phyloP scores from a whole-genome alignment of 352 stramenopile genomes.

The Phytophthora europaea region DNA sequence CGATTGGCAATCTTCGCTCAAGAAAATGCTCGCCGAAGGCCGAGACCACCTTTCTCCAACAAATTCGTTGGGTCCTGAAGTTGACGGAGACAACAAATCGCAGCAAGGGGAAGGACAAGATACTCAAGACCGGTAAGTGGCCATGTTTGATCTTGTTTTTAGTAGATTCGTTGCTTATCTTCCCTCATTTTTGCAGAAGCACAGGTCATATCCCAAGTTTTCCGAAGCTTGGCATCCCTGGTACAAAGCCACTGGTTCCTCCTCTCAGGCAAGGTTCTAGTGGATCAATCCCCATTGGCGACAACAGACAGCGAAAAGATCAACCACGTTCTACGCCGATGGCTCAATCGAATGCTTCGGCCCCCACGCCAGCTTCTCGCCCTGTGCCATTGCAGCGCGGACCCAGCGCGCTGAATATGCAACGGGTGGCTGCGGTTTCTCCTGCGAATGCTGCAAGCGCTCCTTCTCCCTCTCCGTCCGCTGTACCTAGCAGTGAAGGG shows the following conservation, averaged over 20 bases:
- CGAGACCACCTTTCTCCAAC: conserved; percentile 26
- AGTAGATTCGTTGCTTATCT: background rate
- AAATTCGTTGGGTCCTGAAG: conserved; percentile 6
- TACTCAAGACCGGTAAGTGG: conserved; percentile 8
- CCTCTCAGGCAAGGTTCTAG: conserved; percentile 45
- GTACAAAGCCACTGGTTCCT: conserved; percentile 43
- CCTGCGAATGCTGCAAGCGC: background rate
- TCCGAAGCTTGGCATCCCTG: conserved; percentile 67
- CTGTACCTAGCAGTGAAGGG: conserved; percentile 5
- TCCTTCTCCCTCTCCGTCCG: conserved; percentile 23
- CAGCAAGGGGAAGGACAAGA: conserved; percentile 18
- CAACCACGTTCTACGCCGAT: background rate
- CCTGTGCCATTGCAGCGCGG: conserved; percentile 27
- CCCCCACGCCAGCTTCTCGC: background rate
- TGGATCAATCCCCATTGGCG: conserved; percentile 3
- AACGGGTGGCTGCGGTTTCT: background rate
- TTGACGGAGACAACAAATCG: conserved; percentile 8
- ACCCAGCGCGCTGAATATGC: conserved; percentile 17
- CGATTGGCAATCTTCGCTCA: conserved; percentile 69
- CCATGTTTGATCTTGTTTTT: background rate
- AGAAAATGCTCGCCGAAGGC: conserved; percentile 62
- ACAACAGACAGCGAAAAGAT: conserved; percentile 27
- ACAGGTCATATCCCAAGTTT: conserved; percentile 48
- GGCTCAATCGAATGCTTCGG: background rate
- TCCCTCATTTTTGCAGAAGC: conserved; percentile 1